Base-by-base conservation (phyloP, 768 basidiomycete species). In the Naganishia friedmannii region DNA sequence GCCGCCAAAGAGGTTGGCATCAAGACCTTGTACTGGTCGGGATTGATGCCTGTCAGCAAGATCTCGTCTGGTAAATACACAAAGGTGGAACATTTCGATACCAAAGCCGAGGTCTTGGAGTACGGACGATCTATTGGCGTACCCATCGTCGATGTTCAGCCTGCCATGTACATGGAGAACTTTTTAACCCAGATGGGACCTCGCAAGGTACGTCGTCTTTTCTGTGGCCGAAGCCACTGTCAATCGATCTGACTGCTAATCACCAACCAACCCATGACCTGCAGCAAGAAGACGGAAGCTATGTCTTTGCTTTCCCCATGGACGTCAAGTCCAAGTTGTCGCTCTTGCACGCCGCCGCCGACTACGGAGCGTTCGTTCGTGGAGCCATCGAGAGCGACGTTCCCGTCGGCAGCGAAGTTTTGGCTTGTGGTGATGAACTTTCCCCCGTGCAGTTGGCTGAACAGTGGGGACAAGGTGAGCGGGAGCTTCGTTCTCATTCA, bases 281-380 rank as follows among this genome's bases (percentile, higher is more conserved):
- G 17, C 39, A 72, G 71, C 68, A 73, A 56, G 66, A 68, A 42
- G 66, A 73, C 13, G 72, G 70, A 28, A 54, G 54, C 31, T 76
- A 66, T 65, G 51, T 73, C 68, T 58, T 77, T 55, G 55, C 73
- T 13, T 26, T 73, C 19, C 74, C 75, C 10, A 26, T 68, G 63
- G 39, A 71, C 9, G 46, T 48, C 0, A 63, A 70, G 32, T 23
- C 70, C 15, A 60, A 73, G 51, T 23, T 76, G 34, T 68, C 75
- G 37, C 17, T 75, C 1, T 45, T 77, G 37, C 68, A 76, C 67
- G 54, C 42, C 39, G 60, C 23, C 12, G 23, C 17, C n/a, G 77
- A 78, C 58, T 75, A 75, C 45, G 77, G 77, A 39, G 73, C 73
- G 19, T 78, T 70, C 70, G 72, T 78, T 66, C 55, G 60, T 42